These are phyloP conservation scores for Phytophthora pistaciae DNA, from an alignment of 352 stramenopile species.

Conservation along the genomic window DNA sequence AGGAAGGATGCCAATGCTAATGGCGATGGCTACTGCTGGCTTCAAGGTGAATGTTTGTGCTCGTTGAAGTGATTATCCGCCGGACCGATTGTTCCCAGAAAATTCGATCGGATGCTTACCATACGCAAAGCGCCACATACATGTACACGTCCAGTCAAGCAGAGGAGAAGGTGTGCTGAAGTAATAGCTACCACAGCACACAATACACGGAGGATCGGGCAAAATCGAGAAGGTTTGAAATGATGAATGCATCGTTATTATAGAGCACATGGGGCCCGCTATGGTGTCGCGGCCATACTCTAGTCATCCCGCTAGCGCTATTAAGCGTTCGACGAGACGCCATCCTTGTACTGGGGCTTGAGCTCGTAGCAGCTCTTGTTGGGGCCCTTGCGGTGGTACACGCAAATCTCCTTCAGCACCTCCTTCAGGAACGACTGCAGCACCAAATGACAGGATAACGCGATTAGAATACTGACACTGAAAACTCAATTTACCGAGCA, in stretches of 20 bases:
- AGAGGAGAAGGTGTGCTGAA: no score
- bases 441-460: not conserved
- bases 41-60: constrained; percentile 31
- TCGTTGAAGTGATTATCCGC: constrained; percentile 7
- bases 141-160: not conserved
- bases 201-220: no score
- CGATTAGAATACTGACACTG: not conserved
- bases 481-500: not conserved
- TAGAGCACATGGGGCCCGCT: not conserved
- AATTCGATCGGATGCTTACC: constrained; percentile 10
- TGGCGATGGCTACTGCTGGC: no score
- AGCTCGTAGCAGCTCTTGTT: constrained; percentile 93
- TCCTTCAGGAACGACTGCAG: constrained; percentile 88
- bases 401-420: constrained; percentile 90
- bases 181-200: no score
- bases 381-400: constrained; percentile 88
- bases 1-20: not conserved
- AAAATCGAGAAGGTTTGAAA: not conserved
- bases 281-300: not conserved
- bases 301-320: not conserved
- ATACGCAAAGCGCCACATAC: no score
- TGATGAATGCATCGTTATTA: not conserved
- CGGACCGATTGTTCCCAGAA: constrained; percentile 24
- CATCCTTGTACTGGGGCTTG: constrained; percentile 90
- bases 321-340: constrained; percentile 49